Percentiles rank a stretch among this genome's conserved stretches.
phyloP scores from a whole-genome alignment of 352 stramenopile species.

The Pythium aristosporum region DNA sequence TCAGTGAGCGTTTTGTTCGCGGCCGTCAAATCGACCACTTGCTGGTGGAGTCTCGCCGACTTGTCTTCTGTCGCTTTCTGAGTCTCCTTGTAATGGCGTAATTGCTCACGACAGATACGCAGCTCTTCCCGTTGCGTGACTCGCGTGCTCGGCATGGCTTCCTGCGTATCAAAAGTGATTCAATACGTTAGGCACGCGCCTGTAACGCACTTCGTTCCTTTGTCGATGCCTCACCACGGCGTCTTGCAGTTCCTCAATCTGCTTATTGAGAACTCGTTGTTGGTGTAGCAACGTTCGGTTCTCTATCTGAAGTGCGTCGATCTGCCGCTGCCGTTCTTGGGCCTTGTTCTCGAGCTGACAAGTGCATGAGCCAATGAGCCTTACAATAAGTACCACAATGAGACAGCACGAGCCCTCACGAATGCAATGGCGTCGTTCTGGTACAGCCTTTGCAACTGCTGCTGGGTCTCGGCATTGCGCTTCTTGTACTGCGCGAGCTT shows the following conservation, averaged over 20 bases:
- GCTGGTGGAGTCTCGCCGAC: conserved; percentile 43
- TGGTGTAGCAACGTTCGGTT: conserved; percentile 60
- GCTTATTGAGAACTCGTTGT: conserved; percentile 47
- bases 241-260: conserved; percentile 65
- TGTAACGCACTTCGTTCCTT: not conserved
- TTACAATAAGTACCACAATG: not conserved
- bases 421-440: conserved; percentile 48
- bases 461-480: conserved; percentile 41
- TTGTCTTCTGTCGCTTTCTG: conserved; percentile 51
- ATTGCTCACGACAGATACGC: conserved; percentile 56
- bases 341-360: conserved; percentile 59
- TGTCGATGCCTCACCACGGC: conserved; percentile 33
- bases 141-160: conserved; percentile 51
- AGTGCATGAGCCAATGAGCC: not conserved
- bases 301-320: conserved; percentile 58
- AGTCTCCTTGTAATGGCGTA: conserved; percentile 59
- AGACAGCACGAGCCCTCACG: conserved; percentile 22
- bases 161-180: conserved; percentile 23
- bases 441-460: conserved; percentile 51
- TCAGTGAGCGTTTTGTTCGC: conserved; percentile 63
- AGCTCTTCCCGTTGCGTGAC: conserved; percentile 57
- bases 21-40: conserved; percentile 47
- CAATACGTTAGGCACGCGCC: not conserved
- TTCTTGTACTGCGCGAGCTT: conserved; percentile 49
- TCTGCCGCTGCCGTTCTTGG: conserved; percentile 60